Evolutionary conservation across 495 filamentous ascomycete genomes (phyloP), one percentile per base, ranked within the genome.

Genomic region (Hypoxylon lenormandii): DNA sequence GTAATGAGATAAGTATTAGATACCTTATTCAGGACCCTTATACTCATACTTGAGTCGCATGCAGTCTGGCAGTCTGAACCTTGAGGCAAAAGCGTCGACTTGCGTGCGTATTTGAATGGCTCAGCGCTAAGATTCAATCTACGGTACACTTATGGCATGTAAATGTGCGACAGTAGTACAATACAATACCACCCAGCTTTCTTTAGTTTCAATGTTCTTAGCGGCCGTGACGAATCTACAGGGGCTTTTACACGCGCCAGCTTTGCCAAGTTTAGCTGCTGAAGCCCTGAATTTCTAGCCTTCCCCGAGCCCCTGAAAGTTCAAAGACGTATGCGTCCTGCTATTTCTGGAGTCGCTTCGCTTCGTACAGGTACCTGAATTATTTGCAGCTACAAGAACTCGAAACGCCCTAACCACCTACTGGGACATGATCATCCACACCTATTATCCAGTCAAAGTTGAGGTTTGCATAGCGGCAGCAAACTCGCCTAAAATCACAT

Each of bases 121-220:
- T 53, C 50, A 60, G 67, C 61, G 67, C 67, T 66, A 70, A 70
- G 60, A 38, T 53, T 58, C 67, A 70, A 62, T 70, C 56, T 71
- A 70, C n/a, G 23, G 23, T 26, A 26, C 23, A 26, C n/a, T n/a
- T 26, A 26, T n/a, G n/a, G n/a, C n/a, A 56, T 70, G 48, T 71
- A 66, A 66, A 58, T 59, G 68, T 59, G 62, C 48, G 36, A 70
- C 60, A 70, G 55, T 47, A 23, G 23, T 60, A 28, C 36, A 52
- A 36, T 51, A 65, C 42, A 50, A 54, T 70, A 70, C 55, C 54
- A 60, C 38, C 38, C 15, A 42, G 1, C 38, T 42, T 16, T 33
- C 4, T n/a, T 16, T 22, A 33, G 42, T 46, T 1, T 19, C 30
- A n/a, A n/a, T n/a, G n/a, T 64, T 15, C 30, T 54, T 59, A 59